Conservation (phyloP, 768 basidiomycete species). For the Boletus rufocinnamomeus region DNA sequence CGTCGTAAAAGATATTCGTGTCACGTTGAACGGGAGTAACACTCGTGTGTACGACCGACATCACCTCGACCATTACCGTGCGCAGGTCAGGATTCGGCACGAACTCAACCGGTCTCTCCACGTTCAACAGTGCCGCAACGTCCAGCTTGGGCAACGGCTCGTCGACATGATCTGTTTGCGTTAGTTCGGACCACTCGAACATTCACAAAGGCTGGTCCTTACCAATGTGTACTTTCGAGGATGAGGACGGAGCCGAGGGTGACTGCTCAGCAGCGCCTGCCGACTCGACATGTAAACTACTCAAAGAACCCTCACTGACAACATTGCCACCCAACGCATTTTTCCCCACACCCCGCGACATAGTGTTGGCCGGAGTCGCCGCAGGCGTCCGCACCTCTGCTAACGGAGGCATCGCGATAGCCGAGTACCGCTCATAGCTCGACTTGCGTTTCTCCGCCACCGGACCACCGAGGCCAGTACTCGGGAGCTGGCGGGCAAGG, state of each 20-base stretch:
- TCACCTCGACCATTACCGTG: constrained; percentile 74
- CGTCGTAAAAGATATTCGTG: constrained; percentile 66
- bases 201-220: constrained; percentile 9
- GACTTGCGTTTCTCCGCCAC: constrained; percentile 61
- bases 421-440: constrained; percentile 67
- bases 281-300: constrained; percentile 13
- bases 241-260: neutral
- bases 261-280: neutral
- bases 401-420: constrained; percentile 61
- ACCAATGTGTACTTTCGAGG: constrained; percentile 38
- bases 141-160: constrained; percentile 51
- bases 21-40: constrained; percentile 48
- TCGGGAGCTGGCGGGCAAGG: constrained; percentile 16
- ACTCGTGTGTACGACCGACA: constrained; percentile 55
- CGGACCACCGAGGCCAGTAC: constrained; percentile 14
- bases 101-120: constrained; percentile 16
- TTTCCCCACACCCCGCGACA: constrained; percentile 38
- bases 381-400: constrained; percentile 67
- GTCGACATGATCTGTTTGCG: constrained; percentile 40
- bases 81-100: constrained; percentile 39
- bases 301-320: constrained; percentile 13
- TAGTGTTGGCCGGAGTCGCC: constrained; percentile 53
- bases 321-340: constrained; percentile 4
- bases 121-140: constrained; percentile 46
- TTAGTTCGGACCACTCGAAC: neutral